phyloP scores from a whole-genome alignment of 345 rosid species.

The Pistacia integerrima region DNA sequence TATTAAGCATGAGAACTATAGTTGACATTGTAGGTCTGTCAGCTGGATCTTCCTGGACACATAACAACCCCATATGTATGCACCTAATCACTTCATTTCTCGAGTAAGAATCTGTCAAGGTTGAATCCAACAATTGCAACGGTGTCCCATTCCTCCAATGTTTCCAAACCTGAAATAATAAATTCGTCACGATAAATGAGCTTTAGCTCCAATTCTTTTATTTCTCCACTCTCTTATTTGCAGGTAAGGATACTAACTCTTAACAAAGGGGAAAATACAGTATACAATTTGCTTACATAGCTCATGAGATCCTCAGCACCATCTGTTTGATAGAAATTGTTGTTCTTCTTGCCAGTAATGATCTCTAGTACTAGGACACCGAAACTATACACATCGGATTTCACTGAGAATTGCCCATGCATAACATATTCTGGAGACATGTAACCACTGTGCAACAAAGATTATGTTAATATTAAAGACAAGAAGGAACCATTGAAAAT shows the following conservation, averaged over 20 bases:
- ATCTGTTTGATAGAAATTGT: neutral
- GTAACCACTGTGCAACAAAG: slow-evolving; percentile 23
- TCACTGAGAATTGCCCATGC: slow-evolving; percentile 36
- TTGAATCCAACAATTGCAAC: slow-evolving; percentile 20
- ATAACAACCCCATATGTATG: slow-evolving; percentile 35
- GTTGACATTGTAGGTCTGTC: slow-evolving; percentile 41
- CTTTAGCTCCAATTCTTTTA: neutral
- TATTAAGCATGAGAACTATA: slow-evolving; percentile 33
- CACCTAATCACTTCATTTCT: slow-evolving; percentile 29
- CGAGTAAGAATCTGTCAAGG: slow-evolving; percentile 17
- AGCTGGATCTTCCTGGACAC: slow-evolving; percentile 35
- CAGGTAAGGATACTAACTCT: neutral
- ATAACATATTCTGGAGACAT: slow-evolving; percentile 46
- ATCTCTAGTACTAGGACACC: slow-evolving; percentile 41
- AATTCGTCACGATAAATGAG: neutral
- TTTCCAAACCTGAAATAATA: slow-evolving; percentile 31
- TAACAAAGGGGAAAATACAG: neutral
- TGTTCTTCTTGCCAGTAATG: slow-evolving; percentile 35
- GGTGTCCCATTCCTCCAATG: slow-evolving; percentile 28
- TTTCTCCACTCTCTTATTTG: neutral
- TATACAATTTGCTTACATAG: slow-evolving; percentile 20
- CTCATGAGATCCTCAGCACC: slow-evolving; percentile 12
- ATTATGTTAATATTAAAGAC: too few species aligned
- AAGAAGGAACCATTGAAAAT: too few species aligned
- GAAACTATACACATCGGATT: slow-evolving; percentile 42